Base-by-base conservation (phyloP, 306 rosid species). In the Pterocarpus santalinus region DNA sequence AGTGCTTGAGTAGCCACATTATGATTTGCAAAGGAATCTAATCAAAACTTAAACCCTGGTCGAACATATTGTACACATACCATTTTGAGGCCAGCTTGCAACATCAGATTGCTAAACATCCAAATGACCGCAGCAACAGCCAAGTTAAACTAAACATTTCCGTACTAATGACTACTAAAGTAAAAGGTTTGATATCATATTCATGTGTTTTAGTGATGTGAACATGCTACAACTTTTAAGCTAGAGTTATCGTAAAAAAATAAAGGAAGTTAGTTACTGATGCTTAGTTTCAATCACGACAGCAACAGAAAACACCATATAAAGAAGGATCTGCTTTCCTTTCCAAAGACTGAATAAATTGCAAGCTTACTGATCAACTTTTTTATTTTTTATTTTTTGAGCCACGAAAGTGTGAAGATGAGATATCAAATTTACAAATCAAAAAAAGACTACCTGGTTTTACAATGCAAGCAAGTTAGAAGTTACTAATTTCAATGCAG, bases 201-300 rank as follows among this genome's bases (percentile, higher is more conserved):
- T 73, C 69, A 13, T 15, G 60, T 57, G 46, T 49, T 55, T 71
- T 55, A 43, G 51, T 53, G 32, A 75, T 22, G 22, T 55, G 12
- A 75, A 64, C 51, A 79, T 30, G 63, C 73, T 65, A 69, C 35
- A 64, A 82, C 76, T 16, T 11, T 5, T 16, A 65, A 75, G 56
- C 41, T 49, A 16, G 14, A 82, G 10, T 30, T 16, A 74, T 62
- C 81, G 30, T 13, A 35, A 69, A 63, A 63, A 69, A 43, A 38
- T 4, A 63, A 43, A 67, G 6, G 14, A 34, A n/a, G 9, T 66
- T 38, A 67, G 33, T 41, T 7, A 70, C 46, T 35, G 8, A 47
- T 61, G 44, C 76, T 72, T 55, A 33, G 47, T 72, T 71, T 56
- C 17, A 65, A 57, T 56, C 55, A 44, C 7, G 14, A 17, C 52